phyloP scores from a whole-genome alignment of 192 early-diverging fungal genomes.

The Entomortierella lignicola region DNA sequence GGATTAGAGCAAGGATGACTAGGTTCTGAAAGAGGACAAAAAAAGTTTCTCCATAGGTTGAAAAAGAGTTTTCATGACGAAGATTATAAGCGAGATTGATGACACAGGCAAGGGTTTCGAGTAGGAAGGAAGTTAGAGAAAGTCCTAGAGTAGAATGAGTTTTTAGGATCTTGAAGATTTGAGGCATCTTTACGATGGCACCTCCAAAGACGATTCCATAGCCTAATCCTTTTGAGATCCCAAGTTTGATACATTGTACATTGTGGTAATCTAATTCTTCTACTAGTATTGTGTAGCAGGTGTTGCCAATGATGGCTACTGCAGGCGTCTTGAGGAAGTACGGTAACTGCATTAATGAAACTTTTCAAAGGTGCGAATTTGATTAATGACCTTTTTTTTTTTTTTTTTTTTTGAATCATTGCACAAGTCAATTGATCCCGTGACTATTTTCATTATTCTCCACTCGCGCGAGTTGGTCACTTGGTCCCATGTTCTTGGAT shows the following conservation, averaged over 20 bases:
- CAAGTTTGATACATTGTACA: constrained; percentile 80
- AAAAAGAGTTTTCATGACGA: constrained; percentile 86
- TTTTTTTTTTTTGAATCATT: too few relatives aligned
- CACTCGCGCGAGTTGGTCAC: too few relatives aligned
- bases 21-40: constrained; percentile 90
- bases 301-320: constrained; percentile 80
- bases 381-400: too few relatives aligned
- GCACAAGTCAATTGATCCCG: too few relatives aligned
- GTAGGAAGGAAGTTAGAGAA: constrained; percentile 78
- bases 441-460: too few relatives aligned
- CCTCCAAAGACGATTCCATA: constrained; percentile 91
- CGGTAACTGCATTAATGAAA: constrained; percentile 69
- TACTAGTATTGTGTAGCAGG: constrained; percentile 81
- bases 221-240: constrained; percentile 91
- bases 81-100: constrained; percentile 90
- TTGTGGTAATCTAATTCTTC: constrained; percentile 76
- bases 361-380: too few relatives aligned
- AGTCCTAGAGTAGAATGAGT: constrained; percentile 81
- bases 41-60: constrained; percentile 87
- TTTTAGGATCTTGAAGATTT: constrained; percentile 92
- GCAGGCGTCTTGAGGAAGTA: constrained; percentile 70
- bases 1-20: constrained; percentile 77
- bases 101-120: constrained; percentile 87
- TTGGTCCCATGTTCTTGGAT: too few relatives aligned
- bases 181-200: constrained; percentile 94